Conservation (phyloP, 305 asterid species). For the Fraxinus xanthoxyloides region DNA sequence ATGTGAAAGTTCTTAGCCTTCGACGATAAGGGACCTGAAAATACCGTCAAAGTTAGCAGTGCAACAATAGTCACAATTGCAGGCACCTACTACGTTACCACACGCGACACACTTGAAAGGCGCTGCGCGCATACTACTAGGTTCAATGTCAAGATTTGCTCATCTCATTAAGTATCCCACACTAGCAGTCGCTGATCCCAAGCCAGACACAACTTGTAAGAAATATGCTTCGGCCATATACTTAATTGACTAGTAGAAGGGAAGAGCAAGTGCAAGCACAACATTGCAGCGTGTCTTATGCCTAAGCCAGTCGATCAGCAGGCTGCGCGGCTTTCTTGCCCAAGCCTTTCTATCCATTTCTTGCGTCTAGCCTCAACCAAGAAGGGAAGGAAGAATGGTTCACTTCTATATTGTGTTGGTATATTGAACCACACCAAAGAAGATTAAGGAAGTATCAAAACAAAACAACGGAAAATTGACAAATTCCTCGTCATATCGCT, state of each 20-base stretch:
- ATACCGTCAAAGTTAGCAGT: neutral
- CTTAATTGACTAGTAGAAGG: neutral
- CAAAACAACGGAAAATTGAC: neutral
- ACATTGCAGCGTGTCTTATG: neutral
- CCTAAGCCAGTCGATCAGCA: neutral
- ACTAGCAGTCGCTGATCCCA: neutral
- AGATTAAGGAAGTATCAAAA: neutral
- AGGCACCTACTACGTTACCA: neutral
- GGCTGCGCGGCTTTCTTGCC: neutral
- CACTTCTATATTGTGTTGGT: neutral
- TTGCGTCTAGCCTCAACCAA: neutral
- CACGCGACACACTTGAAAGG: neutral
- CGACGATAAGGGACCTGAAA: neutral
- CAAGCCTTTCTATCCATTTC: neutral
- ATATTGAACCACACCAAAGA: neutral
- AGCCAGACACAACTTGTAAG: neutral
- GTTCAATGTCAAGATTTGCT: neutral
- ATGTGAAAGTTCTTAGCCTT: neutral
- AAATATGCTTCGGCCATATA: neutral
- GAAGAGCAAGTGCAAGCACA: neutral
- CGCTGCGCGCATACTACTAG: neutral
- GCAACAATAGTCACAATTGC: neutral
- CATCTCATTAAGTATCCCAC: neutral
- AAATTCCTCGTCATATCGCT: neutral
- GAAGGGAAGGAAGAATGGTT: neutral